Evolutionary conservation across 176 grass and related monocot species (phyloP).

Genomic region (Phoenix dactylifera): DNA sequence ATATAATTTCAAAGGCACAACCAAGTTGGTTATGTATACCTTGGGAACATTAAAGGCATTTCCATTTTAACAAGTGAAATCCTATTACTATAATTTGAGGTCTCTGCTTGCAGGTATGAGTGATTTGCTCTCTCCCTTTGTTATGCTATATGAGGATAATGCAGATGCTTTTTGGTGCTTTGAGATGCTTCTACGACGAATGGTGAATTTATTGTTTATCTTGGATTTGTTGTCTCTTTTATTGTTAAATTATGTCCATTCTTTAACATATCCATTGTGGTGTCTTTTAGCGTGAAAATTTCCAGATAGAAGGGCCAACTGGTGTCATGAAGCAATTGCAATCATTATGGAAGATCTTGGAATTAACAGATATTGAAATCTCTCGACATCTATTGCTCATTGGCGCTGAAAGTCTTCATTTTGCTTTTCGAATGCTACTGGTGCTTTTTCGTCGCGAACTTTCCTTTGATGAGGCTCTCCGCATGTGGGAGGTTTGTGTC

Average conservation of each 20-base stretch:
- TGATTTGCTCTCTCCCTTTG: constrained; percentile 96
- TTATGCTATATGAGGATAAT: constrained; percentile 91
- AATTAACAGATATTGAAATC: constrained; percentile 69
- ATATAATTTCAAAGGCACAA: too few relatives aligned
- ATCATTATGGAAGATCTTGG: constrained; percentile 88
- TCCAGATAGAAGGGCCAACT: constrained; percentile 94
- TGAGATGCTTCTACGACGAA: constrained; percentile 94
- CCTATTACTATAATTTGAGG: too few relatives aligned
- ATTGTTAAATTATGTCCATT: not conserved
- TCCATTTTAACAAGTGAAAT: too few relatives aligned
- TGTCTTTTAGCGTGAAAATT: constrained; percentile 80
- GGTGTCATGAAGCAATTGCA: constrained; percentile 95
- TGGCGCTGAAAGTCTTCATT: constrained; percentile 98
- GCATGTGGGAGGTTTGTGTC: constrained; percentile 91
- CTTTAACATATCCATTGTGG: constrained; percentile 7
- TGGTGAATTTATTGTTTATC: constrained; percentile 38
- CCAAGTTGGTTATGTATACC: too few relatives aligned
- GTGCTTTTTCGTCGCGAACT: constrained; percentile 97
- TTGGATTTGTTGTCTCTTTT: not conserved
- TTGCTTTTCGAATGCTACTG: constrained; percentile 95
- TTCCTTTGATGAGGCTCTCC: constrained; percentile 77
- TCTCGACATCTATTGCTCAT: constrained; percentile 83
- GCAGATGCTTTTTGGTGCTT: constrained; percentile 99
- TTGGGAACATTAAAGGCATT: too few relatives aligned
- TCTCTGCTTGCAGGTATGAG: constrained; percentile 68